Base-by-base conservation (phyloP, 768 basidiomycete genomes). In the Agrocybe pediades region DNA sequence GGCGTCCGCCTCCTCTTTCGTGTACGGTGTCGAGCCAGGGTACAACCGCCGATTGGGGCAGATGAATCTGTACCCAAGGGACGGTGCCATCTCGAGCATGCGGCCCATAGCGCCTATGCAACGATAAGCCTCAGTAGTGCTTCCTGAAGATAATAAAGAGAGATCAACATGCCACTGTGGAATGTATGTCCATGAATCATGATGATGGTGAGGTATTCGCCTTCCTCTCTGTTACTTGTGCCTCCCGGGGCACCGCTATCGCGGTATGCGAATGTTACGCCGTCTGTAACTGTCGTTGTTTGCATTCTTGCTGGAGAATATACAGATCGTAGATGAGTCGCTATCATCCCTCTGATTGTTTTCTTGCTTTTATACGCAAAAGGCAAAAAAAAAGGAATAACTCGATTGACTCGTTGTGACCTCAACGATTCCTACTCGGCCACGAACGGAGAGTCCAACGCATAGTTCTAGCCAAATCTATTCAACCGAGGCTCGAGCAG, bases 21-120 rank as follows among this genome's bases (percentile, higher is more conserved):
- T 66, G 41, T 67, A 68, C 0, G 66, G 65, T 1, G 69, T 69
- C 19, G 70, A 66, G 1, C 67, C 68, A 0, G 65, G 67, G 48
- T 73, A 73, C 33, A 66, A 62, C 6, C 73, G 66, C n/a, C 71
- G 66, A 43, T 73, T 73, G n/a, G 72, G 45, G 16, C 55, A 53
- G 23, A 74, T 65, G 6, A 68, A 36, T 11, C 73, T 67, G 17
- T 68, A 46, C 9, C 52, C 54, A 29, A 54, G 51, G 9, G 62
- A 48, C 16, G 23, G 1, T 0, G 67, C 68, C 6, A 58, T 25
- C 1, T 57, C 50, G 17, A 53, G 44, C 27, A 70, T 60, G 33
- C 59, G 60, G 45, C 53, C 56, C 39, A 70, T 70, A 11, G 60
- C 57, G 1, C 65, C 69, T 70, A 40, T 23, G 21, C n/a, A n/a